Percentiles rank a stretch among this genome's conserved stretches.
Evolutionary conservation across 2,329 filamentous ascomycete genomes (phyloP).

Genomic region (Pseudogymnoascus sp.): DNA sequence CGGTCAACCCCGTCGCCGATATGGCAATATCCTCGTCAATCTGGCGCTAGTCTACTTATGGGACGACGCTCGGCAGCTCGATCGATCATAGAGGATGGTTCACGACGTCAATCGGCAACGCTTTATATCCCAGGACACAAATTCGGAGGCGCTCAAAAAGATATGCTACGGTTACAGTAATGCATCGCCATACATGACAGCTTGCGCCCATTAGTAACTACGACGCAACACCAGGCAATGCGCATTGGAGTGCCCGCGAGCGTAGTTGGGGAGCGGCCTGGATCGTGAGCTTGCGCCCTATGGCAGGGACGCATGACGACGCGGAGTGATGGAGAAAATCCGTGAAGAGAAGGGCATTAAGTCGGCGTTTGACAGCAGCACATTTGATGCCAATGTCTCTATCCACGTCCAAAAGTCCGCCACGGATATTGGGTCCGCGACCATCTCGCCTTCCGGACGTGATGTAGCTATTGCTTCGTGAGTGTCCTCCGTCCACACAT

Average conservation of each 20-base stretch:
- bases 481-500: conserved; percentile 17
- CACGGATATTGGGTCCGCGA: conserved; percentile 66
- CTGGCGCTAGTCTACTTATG: conserved; percentile 4
- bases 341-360: conserved; percentile 53
- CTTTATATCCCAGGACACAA: neutral
- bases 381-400: conserved; percentile 75
- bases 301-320: neutral
- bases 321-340: conserved; percentile 25
- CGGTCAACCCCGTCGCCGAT: neutral
- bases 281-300: neutral
- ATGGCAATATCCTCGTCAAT: conserved; percentile 5
- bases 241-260: neutral
- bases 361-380: conserved; percentile 74
- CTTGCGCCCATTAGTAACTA: neutral
- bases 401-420: conserved; percentile 60
- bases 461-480: conserved; percentile 82
- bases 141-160: neutral
- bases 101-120: neutral
- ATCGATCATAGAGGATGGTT: neutral
- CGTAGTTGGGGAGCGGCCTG: neutral
- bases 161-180: neutral
- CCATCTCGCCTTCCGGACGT: conserved; percentile 83
- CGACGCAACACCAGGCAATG: neutral
- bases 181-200: neutral
- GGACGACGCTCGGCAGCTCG: neutral